phyloP scores from a whole-genome alignment of 176 grass and related monocot species.

The Echinochloa phyllopogon region DNA sequence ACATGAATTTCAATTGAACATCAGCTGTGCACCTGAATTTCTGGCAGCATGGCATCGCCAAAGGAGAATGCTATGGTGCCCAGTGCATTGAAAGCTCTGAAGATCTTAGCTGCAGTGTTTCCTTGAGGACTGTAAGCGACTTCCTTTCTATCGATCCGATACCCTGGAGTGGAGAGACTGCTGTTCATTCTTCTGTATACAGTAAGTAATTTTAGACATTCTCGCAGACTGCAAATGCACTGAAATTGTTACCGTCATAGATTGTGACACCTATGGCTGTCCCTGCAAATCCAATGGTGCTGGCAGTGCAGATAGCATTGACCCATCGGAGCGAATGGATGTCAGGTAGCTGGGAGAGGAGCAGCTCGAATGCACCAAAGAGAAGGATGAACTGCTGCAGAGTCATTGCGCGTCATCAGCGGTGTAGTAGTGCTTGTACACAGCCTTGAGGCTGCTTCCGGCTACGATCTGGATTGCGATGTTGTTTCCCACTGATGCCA shows the following conservation, averaged over 20 bases:
- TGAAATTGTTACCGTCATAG: slow-evolving; percentile 61
- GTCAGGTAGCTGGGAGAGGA: slow-evolving; percentile 81
- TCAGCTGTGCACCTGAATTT: slow-evolving; percentile 63
- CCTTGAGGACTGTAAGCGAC: slow-evolving; percentile 65
- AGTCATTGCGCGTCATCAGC: slow-evolving; percentile 26
- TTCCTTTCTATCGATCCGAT: slow-evolving; percentile 44
- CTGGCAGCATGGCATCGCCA: slow-evolving; percentile 88
- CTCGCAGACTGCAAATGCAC: background rate
- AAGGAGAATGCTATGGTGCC: slow-evolving; percentile 89
- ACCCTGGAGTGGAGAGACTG: slow-evolving; percentile 46
- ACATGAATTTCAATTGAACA: background rate
- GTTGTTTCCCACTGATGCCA: slow-evolving; percentile 81
- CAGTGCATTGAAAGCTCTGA: slow-evolving; percentile 68
- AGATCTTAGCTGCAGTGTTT: slow-evolving; percentile 53
- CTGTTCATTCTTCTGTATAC: background rate
- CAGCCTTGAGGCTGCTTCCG: slow-evolving; percentile 84
- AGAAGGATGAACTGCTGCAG: slow-evolving; percentile 88
- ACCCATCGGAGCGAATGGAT: slow-evolving; percentile 86
- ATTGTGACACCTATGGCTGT: slow-evolving; percentile 67
- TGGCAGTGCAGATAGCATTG: slow-evolving; percentile 76
- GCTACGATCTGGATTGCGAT: slow-evolving; percentile 87
- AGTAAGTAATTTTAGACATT: background rate
- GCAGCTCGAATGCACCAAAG: slow-evolving; percentile 60
- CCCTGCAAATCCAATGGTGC: slow-evolving; percentile 71
- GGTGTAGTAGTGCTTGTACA: slow-evolving; percentile 59